Evolutionary conservation across 2,329 filamentous ascomycete genomes (phyloP), one percentile per base, ranked within the genome.

Genomic region (Fusarium secorum): DNA sequence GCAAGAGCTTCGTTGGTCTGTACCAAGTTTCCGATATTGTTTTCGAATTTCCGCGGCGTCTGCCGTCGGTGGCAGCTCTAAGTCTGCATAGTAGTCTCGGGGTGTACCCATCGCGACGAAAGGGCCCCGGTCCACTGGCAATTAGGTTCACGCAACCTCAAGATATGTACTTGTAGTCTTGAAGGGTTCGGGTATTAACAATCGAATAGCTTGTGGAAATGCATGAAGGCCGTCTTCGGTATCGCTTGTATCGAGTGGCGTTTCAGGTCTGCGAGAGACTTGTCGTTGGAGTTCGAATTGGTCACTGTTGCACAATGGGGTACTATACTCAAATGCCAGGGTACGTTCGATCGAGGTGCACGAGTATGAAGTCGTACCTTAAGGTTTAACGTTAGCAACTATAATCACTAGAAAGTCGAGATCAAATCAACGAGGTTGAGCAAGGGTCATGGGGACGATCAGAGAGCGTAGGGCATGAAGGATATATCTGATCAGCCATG

Each of bases 71-170:
- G 88, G 81, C 60, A 97, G 82, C 71, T 93, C 93, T 60, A 97
- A 85, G 82, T 97, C 94, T 68, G 90, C 91, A 82, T 97, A 97
- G 81, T 96, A 96, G 81, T 97, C 92, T 75, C 89, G 88, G 74
- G 85, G 87, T 61, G 76, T 68, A 22, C 74, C 79, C 81, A 82
- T 82, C 68, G 72, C 75, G 74, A 57, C 51, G 33, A 55, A 60
- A 68, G 45, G 42, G 64, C 49, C 52, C 55, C 63, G 46, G 41
- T 60, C 55, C 36, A 54, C 56, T 55, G 68, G 52, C 32, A 41
- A 66, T 44, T 20, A 38, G 36, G 49, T 54, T 32, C 45, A 44
- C 59, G 51, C 51, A 38, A 57, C 49, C 42, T 36, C 38, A 45
- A 38, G 49, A 62, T 52, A 44, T 55, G n/a, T 49, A 35, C 35